Evolutionary conservation across 768 basidiomycete genomes (phyloP).

Genomic region (Cubamyces sp.): DNA sequence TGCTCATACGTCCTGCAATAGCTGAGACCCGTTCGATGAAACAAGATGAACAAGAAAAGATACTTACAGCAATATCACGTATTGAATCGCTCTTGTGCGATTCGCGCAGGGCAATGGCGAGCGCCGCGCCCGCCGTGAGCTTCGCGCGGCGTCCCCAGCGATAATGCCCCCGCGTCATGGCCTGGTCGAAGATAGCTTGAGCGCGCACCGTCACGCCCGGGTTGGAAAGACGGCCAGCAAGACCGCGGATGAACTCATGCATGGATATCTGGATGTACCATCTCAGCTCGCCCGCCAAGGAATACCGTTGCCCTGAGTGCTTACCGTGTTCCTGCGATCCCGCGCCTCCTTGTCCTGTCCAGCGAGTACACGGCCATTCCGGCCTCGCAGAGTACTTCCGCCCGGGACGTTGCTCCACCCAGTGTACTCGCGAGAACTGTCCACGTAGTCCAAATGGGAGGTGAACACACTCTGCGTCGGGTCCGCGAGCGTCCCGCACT

Average conservation of each 20-base stretch:
- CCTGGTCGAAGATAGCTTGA: slow-evolving; percentile 67
- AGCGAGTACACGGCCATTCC: slow-evolving; percentile 61
- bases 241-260: slow-evolving; percentile 60
- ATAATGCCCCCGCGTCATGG: slow-evolving; percentile 58
- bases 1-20: slow-evolving; percentile 20
- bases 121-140: slow-evolving; percentile 66
- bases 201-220: slow-evolving; percentile 69
- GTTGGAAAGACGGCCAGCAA: slow-evolving; percentile 61
- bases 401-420: slow-evolving; percentile 33
- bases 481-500: slow-evolving; percentile 73
- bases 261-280: slow-evolving; percentile 55
- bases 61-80: slow-evolving; percentile 62
- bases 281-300: slow-evolving; percentile 16
- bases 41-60: slow-evolving; percentile 10
- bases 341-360: slow-evolving; percentile 70
- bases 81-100: slow-evolving; percentile 68
- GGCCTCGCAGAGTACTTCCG: slow-evolving; percentile 47
- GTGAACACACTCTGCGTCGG: slow-evolving; percentile 64
- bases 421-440: slow-evolving; percentile 38
- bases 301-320: slow-evolving; percentile 25
- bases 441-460: slow-evolving; percentile 44
- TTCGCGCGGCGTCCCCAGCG: slow-evolving; percentile 80
- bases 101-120: slow-evolving; percentile 75
- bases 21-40: slow-evolving; percentile 16
- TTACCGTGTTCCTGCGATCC: slow-evolving; percentile 65